Evolutionary conservation across 352 stramenopile species (phyloP), one percentile per base, ranked within the genome.

Genomic region (Phytophthora meadii): DNA sequence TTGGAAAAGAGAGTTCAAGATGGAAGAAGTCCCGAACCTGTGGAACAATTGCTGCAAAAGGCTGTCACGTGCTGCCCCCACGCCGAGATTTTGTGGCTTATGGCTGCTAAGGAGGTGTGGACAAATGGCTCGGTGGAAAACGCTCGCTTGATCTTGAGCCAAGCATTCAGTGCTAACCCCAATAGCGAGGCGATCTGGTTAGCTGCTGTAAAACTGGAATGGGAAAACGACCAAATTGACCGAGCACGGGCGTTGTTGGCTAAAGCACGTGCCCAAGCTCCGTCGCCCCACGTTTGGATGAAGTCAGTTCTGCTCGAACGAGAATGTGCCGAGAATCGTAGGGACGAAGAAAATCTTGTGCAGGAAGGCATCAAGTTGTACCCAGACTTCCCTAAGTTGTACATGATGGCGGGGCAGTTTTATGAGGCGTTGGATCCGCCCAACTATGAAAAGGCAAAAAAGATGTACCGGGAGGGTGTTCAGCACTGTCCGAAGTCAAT

Each of bases 31-130:
- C 63, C 60, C 4, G 93, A 98, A 50, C 66, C 76, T 12, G 87
- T 94, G 4, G 88, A 97, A 53, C 77, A 89, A 42, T 68, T 99
- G 12, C 72, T 99, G 6, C 82, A 96, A 37, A 89, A 96, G 28
- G 97, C 97, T 3, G 95, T 99, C n/a, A 92, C 92, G 25, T 77
- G 82, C 54, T 98, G 98, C 50, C 97, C 97, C 22, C 72, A 93
- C 9, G 93, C 95, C 1, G 97, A 99, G 79, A 95, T 99, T 34
- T 89, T 99, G 53, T 99, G 97, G 97, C 86, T 99, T 65, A 97
- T 99, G 80, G 90, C 94, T 28, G 98, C 97, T 3, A 99, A 99
- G 74, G 95, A 99, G 70, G 97, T 97, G 60, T 99, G 97, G 97
- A 83, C 65, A 10, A 94, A 92, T 17, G 93, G 95, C 1, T 93